phyloP scores from a whole-genome alignment of 805 yeast species.

The Candida ulmi region DNA sequence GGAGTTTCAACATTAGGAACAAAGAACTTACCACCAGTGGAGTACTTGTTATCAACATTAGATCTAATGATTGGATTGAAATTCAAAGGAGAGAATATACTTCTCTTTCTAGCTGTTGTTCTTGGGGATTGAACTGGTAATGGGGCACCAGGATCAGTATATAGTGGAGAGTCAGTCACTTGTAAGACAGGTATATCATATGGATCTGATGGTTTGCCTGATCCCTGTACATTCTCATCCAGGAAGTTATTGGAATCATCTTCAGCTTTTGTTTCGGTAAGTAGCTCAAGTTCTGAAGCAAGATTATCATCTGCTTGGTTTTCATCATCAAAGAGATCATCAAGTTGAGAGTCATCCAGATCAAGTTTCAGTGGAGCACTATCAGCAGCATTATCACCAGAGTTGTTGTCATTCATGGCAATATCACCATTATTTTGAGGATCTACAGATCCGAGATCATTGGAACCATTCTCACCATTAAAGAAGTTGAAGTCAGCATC shows the following conservation, averaged over 20 bases:
- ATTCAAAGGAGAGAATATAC: constrained; percentile 76
- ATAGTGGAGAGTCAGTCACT: constrained; percentile 52
- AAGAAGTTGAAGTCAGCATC: constrained; percentile 25
- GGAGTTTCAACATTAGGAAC: constrained; percentile 30
- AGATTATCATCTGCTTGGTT: constrained; percentile 1
- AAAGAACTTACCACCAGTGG: constrained; percentile 85
- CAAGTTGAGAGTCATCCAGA: neutral
- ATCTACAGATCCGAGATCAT: constrained; percentile 1
- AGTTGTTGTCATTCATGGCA: neutral
- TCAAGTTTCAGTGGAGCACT: neutral
- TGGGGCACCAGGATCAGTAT: constrained; percentile 83
- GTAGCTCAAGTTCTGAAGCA: neutral
- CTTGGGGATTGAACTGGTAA: constrained; percentile 51
- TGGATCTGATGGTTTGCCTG: constrained; percentile 7
- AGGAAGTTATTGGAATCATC: neutral
- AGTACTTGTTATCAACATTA: constrained; percentile 80
- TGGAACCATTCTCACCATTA: constrained; percentile 23
- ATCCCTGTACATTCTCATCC: neutral
- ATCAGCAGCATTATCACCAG: no score
- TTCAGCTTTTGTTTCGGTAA: constrained; percentile 1
- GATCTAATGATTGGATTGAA: constrained; percentile 77
- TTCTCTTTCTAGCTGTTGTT: constrained; percentile 34
- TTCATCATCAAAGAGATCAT: neutral
- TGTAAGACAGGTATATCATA: constrained; percentile 55
- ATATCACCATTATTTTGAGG: neutral